Base-by-base conservation (phyloP, 176 grass and related monocot genomes). In the Dactylis glomerata region DNA sequence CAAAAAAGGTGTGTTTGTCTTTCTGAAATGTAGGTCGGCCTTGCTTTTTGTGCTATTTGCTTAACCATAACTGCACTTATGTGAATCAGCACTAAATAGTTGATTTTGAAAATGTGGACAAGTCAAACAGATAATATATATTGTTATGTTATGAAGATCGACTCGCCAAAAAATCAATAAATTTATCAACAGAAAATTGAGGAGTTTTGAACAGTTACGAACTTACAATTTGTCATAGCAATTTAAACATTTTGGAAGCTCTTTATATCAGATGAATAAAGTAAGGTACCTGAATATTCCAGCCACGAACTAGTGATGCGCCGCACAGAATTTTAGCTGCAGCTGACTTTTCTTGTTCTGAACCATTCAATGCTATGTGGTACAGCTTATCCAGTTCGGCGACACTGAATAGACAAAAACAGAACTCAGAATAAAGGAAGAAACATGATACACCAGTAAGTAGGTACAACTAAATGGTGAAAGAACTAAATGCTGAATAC, bases 271-370 rank as follows among this genome's bases (percentile, higher is more conserved):
- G 33, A 68, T 76, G 15, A 57, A 10, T 23, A 82, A 57, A 68
- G 52, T 50, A 38, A 83, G 32, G 32, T 90, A 99, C 96, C 96
- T 99, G 96, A 87, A 99, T 89, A 87, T 99, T 95, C 96, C 96
- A 99, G 28, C 96, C 96, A 89, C 78, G 63, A 56, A 90, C 71
- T 89, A 99, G 88, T 73, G 96, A 91, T 76, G 93, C 93, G 19
- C 93, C 91, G 11, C 96, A 99, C 46, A 99, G 80, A 88, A 99
- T 99, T 69, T 87, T 99, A 82, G 96, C 90, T 84, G 93, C 96
- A 77, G 88, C 87, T 75, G 91, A 85, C 75, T 90, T 96, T 94
- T 99, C 96, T 82, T 96, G 89, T 56, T 94, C 96, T 59, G 93
- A 91, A 83, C 96, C 96, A 92, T 91, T 94, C 81, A 86, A 68